phyloP scores from a whole-genome alignment of 495 filamentous ascomycete species.

The Aspergillus haitiensis region DNA sequence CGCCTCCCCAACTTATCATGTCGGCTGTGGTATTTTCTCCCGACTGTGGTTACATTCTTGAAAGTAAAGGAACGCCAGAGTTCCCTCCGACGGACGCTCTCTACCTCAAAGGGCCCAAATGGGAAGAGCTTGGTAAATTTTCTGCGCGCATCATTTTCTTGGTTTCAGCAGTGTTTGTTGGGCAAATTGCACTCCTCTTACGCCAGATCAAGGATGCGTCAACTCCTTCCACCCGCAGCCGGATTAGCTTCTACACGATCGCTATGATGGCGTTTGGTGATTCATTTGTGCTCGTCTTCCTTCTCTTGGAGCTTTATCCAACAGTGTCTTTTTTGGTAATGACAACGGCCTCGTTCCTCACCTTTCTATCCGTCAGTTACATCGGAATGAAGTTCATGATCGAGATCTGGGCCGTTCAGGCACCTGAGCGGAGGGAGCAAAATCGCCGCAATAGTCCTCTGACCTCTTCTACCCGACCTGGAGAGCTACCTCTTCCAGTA shows the following conservation, averaged over 20 bases:
- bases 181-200: slow-evolving; percentile 73
- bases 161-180: slow-evolving; percentile 62
- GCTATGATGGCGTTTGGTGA: slow-evolving; percentile 85
- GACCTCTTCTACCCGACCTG: slow-evolving; percentile 33
- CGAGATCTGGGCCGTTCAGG: slow-evolving; percentile 85
- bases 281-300: slow-evolving; percentile 64
- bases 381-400: slow-evolving; percentile 82
- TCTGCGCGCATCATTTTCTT: slow-evolving; percentile 67
- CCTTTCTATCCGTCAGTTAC: slow-evolving; percentile 68
- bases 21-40: slow-evolving; percentile 88
- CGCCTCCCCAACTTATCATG: slow-evolving; percentile 70
- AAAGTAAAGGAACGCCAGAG: slow-evolving; percentile 78
- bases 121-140: slow-evolving; percentile 67
- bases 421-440: slow-evolving; percentile 69
- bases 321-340: slow-evolving; percentile 69
- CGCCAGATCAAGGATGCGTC: slow-evolving; percentile 86
- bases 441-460: slow-evolving; percentile 36
- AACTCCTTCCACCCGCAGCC: slow-evolving; percentile 89
- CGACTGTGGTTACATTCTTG: slow-evolving; percentile 89
- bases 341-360: slow-evolving; percentile 66
- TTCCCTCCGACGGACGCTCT: slow-evolving; percentile 61
- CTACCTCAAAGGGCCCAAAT: slow-evolving; percentile 75
- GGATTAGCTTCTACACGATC: slow-evolving; percentile 87
- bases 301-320: slow-evolving; percentile 63
- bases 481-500: slow-evolving; percentile 61